phyloP scores from a whole-genome alignment of 2,329 filamentous ascomycete species.

The Aspergillus costaricaensis region DNA sequence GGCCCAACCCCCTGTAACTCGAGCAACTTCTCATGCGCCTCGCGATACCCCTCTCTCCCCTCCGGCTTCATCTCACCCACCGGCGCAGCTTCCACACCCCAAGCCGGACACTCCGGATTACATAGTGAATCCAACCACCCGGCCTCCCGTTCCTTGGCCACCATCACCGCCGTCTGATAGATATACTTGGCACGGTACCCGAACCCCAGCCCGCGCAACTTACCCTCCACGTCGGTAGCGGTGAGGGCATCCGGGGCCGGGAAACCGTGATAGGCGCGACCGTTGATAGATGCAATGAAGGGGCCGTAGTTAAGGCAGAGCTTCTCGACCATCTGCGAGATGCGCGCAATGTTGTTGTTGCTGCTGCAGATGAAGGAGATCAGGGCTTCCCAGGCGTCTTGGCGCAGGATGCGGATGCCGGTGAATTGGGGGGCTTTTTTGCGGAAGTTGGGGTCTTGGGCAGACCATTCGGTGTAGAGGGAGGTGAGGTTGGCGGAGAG shows the following conservation, averaged over 20 bases:
- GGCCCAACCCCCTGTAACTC: slow-evolving; percentile 85
- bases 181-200: slow-evolving; percentile 95
- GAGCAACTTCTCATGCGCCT: slow-evolving; percentile 78
- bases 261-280: slow-evolving; percentile 81
- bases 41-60: slow-evolving; percentile 67
- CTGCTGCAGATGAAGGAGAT: slow-evolving; percentile 97
- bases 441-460: slow-evolving; percentile 82
- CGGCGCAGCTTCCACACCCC: slow-evolving; percentile 48
- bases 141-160: slow-evolving; percentile 66
- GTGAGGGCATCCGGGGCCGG: slow-evolving; percentile 74
- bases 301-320: slow-evolving; percentile 84
- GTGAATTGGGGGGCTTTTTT: slow-evolving; percentile 83
- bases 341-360: slow-evolving; percentile 96
- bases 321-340: slow-evolving; percentile 95
- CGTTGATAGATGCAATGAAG: slow-evolving; percentile 69
- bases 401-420: slow-evolving; percentile 86
- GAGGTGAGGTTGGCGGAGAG: slow-evolving; percentile 72
- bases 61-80: slow-evolving; percentile 54
- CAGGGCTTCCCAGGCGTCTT: slow-evolving; percentile 94
- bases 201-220: slow-evolving; percentile 81
- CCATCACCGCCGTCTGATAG: slow-evolving; percentile 75
- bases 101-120: slow-evolving; percentile 71
- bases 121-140: slow-evolving; percentile 77
- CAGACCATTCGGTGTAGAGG: slow-evolving; percentile 86
- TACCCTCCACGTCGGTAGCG: slow-evolving; percentile 72